Percentiles rank a stretch among this genome's conserved stretches.
Evolutionary conservation across 1,139 yeast genomes (phyloP).

Genomic region (Blastobotrys niveus): DNA sequence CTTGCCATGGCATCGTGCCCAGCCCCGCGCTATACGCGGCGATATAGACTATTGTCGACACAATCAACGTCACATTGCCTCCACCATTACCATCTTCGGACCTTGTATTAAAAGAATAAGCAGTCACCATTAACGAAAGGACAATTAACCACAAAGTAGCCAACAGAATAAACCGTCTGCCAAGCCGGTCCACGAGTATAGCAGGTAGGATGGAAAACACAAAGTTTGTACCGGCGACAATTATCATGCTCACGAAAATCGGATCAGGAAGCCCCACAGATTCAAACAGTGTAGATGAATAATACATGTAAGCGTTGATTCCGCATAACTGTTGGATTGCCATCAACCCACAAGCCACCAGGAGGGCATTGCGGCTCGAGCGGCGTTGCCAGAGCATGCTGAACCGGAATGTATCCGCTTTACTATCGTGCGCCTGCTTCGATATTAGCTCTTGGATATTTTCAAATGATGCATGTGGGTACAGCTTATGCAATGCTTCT

Average conservation of each 20-base stretch:
- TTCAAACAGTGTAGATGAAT: constrained; percentile 60
- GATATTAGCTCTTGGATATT: constrained; percentile 26
- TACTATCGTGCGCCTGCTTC: constrained; percentile 7
- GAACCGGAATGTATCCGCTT: constrained; percentile 8
- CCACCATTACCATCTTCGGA: not conserved
- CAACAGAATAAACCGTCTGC: constrained; percentile 56
- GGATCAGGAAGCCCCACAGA: constrained; percentile 56
- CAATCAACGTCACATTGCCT: constrained; percentile 24
- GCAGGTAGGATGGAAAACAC: constrained; percentile 59
- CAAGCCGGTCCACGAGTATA: constrained; percentile 51
- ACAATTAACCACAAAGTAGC: constrained; percentile 46
- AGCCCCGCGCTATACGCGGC: constrained; percentile 44
- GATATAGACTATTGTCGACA: constrained; percentile 39
- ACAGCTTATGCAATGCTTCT: constrained; percentile 34
- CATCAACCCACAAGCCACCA: constrained; percentile 65
- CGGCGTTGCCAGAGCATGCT: constrained; percentile 24
- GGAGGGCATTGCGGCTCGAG: constrained; percentile 54
- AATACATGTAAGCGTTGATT: constrained; percentile 71
- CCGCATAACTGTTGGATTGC: constrained; percentile 73
- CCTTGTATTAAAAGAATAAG: constrained; percentile 25
- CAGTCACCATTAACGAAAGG: constrained; percentile 31
- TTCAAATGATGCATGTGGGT: constrained; percentile 37
- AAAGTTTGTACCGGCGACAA: constrained; percentile 60
- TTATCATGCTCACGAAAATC: constrained; percentile 54
- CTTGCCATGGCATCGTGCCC: constrained; percentile 47